Conservation (phyloP, 2,329 filamentous ascomycete genomes). For the Leptodontidium sp. region DNA sequence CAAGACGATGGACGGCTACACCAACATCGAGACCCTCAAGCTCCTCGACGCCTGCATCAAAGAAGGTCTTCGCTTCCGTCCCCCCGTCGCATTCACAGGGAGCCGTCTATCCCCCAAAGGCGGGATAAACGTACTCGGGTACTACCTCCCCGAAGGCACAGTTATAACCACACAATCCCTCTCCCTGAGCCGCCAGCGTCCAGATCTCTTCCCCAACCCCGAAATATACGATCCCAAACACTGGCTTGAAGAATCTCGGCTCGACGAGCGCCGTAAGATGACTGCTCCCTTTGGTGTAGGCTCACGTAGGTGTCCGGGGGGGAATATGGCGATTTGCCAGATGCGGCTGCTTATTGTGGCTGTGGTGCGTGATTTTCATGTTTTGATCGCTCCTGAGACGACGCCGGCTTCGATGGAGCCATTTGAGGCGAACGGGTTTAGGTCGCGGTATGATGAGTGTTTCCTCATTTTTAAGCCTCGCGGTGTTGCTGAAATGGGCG, state of each 20-base stretch:
- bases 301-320: conserved; percentile 24
- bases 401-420: conserved; percentile 24
- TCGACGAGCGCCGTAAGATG: conserved; percentile 15
- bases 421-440: conserved; percentile 28
- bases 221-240: conserved; percentile 22
- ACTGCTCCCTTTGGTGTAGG: conserved; percentile 21
- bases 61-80: conserved; percentile 30
- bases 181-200: conserved; percentile 23
- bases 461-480: conserved; percentile 24
- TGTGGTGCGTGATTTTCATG: conserved; percentile 7
- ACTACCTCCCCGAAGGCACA: conserved; percentile 24
- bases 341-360: conserved; percentile 25
- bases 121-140: conserved; percentile 21
- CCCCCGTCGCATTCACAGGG: conserved; percentile 22
- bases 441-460: conserved; percentile 25
- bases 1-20: conserved; percentile 15
- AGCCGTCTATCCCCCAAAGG: conserved; percentile 22
- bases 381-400: conserved; percentile 26
- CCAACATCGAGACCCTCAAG: conserved; percentile 22
- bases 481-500: not conserved
- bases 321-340: conserved; percentile 22
- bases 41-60: conserved; percentile 27
- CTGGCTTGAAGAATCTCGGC: conserved; percentile 23
- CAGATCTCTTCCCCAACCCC: conserved; percentile 27
- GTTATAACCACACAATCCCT: conserved; percentile 27